Base-by-base conservation (phyloP, 2,329 filamentous ascomycete species). In the Penicillium sp. region DNA sequence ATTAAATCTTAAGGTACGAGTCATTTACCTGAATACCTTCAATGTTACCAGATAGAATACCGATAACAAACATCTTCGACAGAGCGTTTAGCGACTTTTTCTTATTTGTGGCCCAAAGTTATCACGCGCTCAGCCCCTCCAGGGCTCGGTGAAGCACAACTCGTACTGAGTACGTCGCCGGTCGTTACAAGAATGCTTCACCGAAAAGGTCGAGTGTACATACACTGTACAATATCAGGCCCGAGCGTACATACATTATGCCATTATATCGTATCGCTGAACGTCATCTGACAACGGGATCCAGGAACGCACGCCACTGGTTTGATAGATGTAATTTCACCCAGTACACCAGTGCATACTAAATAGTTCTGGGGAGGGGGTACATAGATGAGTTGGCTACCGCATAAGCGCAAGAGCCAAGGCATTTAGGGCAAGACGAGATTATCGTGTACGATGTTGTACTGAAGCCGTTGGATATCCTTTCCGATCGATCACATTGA, bases 271-370 rank as follows among this genome's bases (percentile, higher is more conserved):
- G 39, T 41, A 41, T 18, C 18, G 19, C 29, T 14, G 14, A 13
- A 30, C 22, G 22, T 52, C 55, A 49, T 58, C 52, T 55, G 54
- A 56, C 53, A 50, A 55, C 62, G 59, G 56, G 56, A 54, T 55
- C 16, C 50, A 64, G 61, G 59, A 65, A 61, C 58, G 46, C 50
- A 47, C 52, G 50, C 59, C 50, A 64, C 59, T 65, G 61, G 62
- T 54, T 55, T 38, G 41, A 36, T 25, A 41, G 39, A 19, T 25
- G 4, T 25, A 25, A n/a, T n/a, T n/a, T n/a, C n/a, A n/a, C n/a
- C n/a, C n/a, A n/a, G n/a, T n/a, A n/a, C n/a, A n/a, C n/a, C n/a
- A n/a, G n/a, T n/a, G n/a, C 6, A 6, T 22, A 22, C 19, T 3
- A 22, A 3, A 22, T 25, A 25, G 22, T 8, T 8, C 22, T 7